phyloP scores from a whole-genome alignment of 1,284 basidiomycete genomes.

The Ustilago xerochloae region DNA sequence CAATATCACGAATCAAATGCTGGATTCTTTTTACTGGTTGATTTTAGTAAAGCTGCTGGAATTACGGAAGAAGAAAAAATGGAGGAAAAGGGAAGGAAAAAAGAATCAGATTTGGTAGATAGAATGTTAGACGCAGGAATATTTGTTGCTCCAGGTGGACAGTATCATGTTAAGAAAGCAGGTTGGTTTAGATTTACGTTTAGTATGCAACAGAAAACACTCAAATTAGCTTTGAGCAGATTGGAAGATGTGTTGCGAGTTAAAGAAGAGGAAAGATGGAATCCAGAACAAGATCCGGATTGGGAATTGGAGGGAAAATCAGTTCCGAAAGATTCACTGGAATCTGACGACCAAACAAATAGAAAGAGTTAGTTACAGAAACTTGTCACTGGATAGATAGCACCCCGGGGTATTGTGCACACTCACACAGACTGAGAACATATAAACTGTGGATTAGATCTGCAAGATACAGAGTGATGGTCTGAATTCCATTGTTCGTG shows the following conservation, averaged over 20 bases:
- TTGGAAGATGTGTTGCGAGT: conserved; percentile 43
- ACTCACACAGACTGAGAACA: too few species aligned
- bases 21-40: conserved; percentile 55
- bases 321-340: not conserved
- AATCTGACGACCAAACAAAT: not conserved
- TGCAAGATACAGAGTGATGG: too few species aligned
- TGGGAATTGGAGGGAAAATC: not conserved
- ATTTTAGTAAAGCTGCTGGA: conserved; percentile 17
- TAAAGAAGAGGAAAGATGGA: conserved; percentile 14
- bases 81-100: conserved; percentile 8
- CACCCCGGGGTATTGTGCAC: too few species aligned
- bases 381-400: conserved; percentile 1
- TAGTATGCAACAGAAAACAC: conserved; percentile 33
- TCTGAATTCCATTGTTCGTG: not conserved
- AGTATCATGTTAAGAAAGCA: conserved; percentile 50
- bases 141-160: conserved; percentile 48
- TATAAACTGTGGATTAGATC: too few species aligned
- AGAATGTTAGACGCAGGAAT: conserved; percentile 37
- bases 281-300: conserved; percentile 8
- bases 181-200: conserved; percentile 59
- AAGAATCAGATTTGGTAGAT: conserved; percentile 27
- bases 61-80: not conserved
- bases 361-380: conserved; percentile 13
- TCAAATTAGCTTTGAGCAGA: conserved; percentile 40
- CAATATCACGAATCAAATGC: conserved; percentile 41